These are phyloP conservation scores for Suillus variegatus DNA, from an alignment of 768 basidiomycete genomes.

Conservation along the genomic window DNA sequence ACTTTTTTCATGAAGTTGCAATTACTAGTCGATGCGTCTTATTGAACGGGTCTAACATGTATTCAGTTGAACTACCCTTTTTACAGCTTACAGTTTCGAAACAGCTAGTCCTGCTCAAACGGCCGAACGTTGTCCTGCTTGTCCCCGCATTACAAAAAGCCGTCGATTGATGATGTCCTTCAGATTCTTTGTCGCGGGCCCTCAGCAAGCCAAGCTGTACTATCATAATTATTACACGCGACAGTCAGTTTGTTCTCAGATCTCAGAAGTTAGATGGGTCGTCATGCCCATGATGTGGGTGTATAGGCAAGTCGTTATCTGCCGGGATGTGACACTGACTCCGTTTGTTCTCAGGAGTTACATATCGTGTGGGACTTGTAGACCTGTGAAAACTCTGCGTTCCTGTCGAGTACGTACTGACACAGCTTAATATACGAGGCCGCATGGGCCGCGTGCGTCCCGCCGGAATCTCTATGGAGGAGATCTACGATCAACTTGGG, in stretches of 20 bases:
- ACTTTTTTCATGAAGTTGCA: too few species aligned
- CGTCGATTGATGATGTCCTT: neutral
- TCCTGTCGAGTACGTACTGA: neutral
- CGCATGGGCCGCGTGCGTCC: neutral
- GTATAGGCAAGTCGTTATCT: neutral
- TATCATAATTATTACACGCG: too few species aligned
- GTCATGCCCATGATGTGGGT: neutral
- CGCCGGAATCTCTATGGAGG: neutral
- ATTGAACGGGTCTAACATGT: too few species aligned
- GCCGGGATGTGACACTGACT: neutral
- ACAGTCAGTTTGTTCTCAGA: neutral
- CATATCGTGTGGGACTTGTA: neutral
- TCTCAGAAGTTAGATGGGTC: neutral
- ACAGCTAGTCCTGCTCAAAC: too few species aligned
- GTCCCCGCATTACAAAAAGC: neutral
- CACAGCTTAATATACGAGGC: neutral
- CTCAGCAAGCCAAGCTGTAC: too few species aligned
- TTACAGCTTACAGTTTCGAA: too few species aligned
- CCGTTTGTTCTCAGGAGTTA: neutral
- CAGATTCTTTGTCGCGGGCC: too few species aligned
- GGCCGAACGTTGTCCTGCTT: too few species aligned
- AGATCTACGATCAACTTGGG: neutral
- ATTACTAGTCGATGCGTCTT: too few species aligned
- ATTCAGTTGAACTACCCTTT: too few species aligned
- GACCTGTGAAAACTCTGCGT: neutral